Evolutionary conservation across 306 rosid species (phyloP).

Genomic region (Lupinus albus): DNA sequence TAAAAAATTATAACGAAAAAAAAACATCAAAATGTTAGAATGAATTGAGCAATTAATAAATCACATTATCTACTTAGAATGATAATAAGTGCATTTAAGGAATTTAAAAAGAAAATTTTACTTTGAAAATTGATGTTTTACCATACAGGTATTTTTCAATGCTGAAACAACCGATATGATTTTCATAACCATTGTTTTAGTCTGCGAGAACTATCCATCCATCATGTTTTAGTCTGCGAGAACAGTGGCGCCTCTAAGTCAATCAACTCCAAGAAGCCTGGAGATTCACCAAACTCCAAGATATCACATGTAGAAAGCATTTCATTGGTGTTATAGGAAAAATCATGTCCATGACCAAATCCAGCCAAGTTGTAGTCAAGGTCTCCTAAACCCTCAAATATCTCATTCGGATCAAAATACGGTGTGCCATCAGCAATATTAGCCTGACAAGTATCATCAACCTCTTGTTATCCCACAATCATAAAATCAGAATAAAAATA

Average conservation of each 20-base stretch:
- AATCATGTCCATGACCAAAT: slow-evolving; percentile 19
- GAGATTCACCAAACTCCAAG: background rate
- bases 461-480: slow-evolving; percentile 32
- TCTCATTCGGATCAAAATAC: slow-evolving; percentile 24
- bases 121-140: too few relatives aligned
- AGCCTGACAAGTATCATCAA: slow-evolving; percentile 10
- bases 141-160: too few relatives aligned
- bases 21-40: too few relatives aligned
- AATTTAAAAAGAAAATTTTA: too few relatives aligned
- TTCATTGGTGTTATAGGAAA: slow-evolving; percentile 26
- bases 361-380: slow-evolving; percentile 36
- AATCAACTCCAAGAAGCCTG: slow-evolving; percentile 55
- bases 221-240: slow-evolving; percentile 3
- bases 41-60: too few relatives aligned
- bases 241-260: slow-evolving; percentile 55
- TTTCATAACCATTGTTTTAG: too few relatives aligned
- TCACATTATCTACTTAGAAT: too few relatives aligned
- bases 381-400: slow-evolving; percentile 47
- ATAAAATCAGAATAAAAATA: slow-evolving; percentile 17
- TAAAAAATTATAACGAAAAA: too few relatives aligned
- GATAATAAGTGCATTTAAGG: too few relatives aligned
- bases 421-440: slow-evolving; percentile 30
- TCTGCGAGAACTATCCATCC: background rate
- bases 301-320: slow-evolving; percentile 15
- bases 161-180: too few relatives aligned